Base-by-base conservation (phyloP, 768 basidiomycete genomes). In the Strobilomyces confusus region DNA sequence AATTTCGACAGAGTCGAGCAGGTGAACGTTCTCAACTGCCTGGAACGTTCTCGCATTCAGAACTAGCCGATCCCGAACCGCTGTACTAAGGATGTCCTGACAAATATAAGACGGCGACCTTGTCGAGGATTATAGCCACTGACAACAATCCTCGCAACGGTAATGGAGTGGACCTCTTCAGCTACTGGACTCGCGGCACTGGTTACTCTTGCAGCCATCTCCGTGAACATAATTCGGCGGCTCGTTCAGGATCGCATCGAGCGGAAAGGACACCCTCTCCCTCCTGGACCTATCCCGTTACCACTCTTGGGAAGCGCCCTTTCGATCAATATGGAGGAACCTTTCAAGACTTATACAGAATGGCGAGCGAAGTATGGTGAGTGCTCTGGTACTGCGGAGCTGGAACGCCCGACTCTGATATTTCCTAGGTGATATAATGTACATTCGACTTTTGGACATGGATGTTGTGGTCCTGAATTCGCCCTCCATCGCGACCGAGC, bases 401-500 rank as follows among this genome's bases (percentile, higher is more conserved):
- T n/a, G 22, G 43, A 32, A 20, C 15, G 8, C 33, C 22, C 19
- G 12, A 44, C 22, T 30, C 43, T 57, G 19, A 58, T 8, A 14
- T 29, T 15, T 40, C 11, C 1, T 25, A 77, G 75, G 78, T 11
- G 67, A 76, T 8, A 61, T 84, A 14, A 72, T 83, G 38, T 77
- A 77, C 14, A 74, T 78, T 54, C 72, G 72, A 25, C 66, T 78
- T n/a, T 74, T 78, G 58, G 79, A 76, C 50, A 69, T 71, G 38
- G 69, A 67, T 15, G 70, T 75, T 17, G 64, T 83, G 25, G 62
- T 82, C 48, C 59, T 83, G 33, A 82, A 78, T 59, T 69, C 72
- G 14, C 63, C 63, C 22, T 72, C 73, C 48, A 72, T 69, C 14
- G 74, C 72, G 2, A 56, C 66, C 20, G 79, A 80, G 37, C 69